A percentile compares a stretch with the other conserved stretches of the same genome.
These are phyloP conservation scores for Ogataea methanolica DNA, from an alignment of 805 yeast species.

Conservation along the genomic window DNA sequence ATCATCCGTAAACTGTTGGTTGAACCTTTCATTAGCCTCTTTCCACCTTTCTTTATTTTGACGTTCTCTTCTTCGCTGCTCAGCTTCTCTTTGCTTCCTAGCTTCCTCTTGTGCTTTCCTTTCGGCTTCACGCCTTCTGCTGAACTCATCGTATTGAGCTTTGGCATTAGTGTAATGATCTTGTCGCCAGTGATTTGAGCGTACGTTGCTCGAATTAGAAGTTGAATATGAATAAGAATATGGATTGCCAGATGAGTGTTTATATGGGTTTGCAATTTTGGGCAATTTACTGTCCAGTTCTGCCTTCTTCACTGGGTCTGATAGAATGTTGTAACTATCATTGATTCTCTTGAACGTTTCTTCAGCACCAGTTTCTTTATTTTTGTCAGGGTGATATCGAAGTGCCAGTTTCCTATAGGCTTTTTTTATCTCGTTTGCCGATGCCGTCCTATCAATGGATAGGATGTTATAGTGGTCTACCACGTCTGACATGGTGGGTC, in stretches of 20 bases:
- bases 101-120: slow-evolving; percentile 8
- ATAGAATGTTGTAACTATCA: slow-evolving; percentile 80
- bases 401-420: slow-evolving; percentile 76
- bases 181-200: background rate
- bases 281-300: slow-evolving; percentile 47
- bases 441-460: slow-evolving; percentile 50
- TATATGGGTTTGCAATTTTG: background rate
- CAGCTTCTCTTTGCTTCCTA: slow-evolving; percentile 1
- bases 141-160: slow-evolving; percentile 17
- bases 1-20: background rate
- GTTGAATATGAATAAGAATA: background rate
- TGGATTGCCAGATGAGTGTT: background rate
- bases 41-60: background rate
- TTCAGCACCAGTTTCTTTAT: slow-evolving; percentile 58
- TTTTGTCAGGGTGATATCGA: slow-evolving; percentile 77
- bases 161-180: slow-evolving; percentile 22
- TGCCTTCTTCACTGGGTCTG: slow-evolving; percentile 53
- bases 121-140: slow-evolving; percentile 13
- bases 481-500: background rate
- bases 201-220: background rate
- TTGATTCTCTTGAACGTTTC: slow-evolving; percentile 82
- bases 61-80: slow-evolving; percentile 1
- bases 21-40: background rate
- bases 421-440: slow-evolving; percentile 60
- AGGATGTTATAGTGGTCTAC: slow-evolving; percentile 56